Base-by-base conservation (phyloP, 1,284 basidiomycete species). In the Ustilago trichophora region DNA sequence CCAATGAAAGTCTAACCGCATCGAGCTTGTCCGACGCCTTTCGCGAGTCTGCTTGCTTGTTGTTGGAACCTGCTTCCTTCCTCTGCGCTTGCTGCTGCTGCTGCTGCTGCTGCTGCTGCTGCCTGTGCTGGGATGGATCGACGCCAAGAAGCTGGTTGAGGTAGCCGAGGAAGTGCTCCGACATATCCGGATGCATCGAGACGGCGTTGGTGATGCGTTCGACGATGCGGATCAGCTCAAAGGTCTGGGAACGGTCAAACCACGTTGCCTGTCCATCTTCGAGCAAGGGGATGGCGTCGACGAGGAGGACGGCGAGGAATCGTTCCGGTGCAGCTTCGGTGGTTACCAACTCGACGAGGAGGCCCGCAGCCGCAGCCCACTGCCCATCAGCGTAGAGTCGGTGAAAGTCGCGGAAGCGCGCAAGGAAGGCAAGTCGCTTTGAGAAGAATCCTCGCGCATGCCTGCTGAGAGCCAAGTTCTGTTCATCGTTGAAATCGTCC, bases 351-450 rank as follows among this genome's bases (percentile, higher is more conserved):
- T 71, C 72, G 6, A 78, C 71, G 2, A 80, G 64, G 12, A 75
- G 33, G 6, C 53, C 56, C 3, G 77, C 77, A 6, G 78, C 77
- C 6, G 63, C 66, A 10, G 47, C 38, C 60, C 68, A 65, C 9
- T 71, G 52, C 2, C 50, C 55, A 29, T 67, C 64, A 4, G 68
- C 54, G 43, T 73, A 77, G 1, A 75, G 47, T 1, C 71, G 52
- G 44, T 74, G 77, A 38, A 80, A 78, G 45, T 80, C 78, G 32
- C 76, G 62, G 60, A 78, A 78, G 53, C 70, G 65, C 21, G 75
- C 73, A 18, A 78, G 68, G 51, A 80, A 80, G 2, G 71, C 65
- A 9, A 80, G 69, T 21, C 75, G 62, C 19, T 66, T 62, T 2
- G 73, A 74, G 31, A 74, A 73, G 43, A 73, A 70, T 24, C 59